A percentile compares a stretch with the other conserved stretches of the same genome.
Evolutionary conservation across 805 yeast genomes (phyloP).

Genomic region (Ogataea glucozyma): DNA sequence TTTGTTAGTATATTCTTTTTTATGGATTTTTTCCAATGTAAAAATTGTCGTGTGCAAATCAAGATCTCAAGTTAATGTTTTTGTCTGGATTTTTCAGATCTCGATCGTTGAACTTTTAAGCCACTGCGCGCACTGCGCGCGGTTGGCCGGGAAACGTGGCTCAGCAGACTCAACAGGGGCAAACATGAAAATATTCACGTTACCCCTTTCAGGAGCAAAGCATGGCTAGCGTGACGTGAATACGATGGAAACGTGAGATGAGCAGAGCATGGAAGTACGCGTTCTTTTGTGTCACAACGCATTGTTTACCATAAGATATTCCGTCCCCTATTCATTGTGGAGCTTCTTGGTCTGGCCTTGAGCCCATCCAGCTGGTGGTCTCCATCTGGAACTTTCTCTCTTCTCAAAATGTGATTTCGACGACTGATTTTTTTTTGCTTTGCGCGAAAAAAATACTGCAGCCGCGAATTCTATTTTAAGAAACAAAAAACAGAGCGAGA

Average conservation of each 20-base stretch:
- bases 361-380: no score
- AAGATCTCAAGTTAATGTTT: background rate
- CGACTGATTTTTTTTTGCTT: background rate
- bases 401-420: background rate
- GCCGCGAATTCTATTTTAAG: constrained; percentile 8
- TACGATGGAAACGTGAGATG: no score
- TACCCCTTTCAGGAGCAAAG: background rate
- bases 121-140: background rate
- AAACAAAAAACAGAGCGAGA: background rate
- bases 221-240: no score
- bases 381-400: no score
- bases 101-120: background rate
- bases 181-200: background rate
- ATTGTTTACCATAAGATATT: no score
- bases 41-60: constrained; percentile 3
- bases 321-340: no score
- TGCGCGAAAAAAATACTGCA: background rate
- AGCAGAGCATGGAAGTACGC: no score
- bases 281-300: no score
- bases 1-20: constrained; percentile 2
- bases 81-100: background rate
- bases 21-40: background rate
- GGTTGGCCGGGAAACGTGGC: background rate
- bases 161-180: background rate
- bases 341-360: no score